Evolutionary conservation across 2,329 filamentous ascomycete genomes (phyloP), one percentile per base, ranked within the genome.

Genomic region (Coniochaeta sp.): DNA sequence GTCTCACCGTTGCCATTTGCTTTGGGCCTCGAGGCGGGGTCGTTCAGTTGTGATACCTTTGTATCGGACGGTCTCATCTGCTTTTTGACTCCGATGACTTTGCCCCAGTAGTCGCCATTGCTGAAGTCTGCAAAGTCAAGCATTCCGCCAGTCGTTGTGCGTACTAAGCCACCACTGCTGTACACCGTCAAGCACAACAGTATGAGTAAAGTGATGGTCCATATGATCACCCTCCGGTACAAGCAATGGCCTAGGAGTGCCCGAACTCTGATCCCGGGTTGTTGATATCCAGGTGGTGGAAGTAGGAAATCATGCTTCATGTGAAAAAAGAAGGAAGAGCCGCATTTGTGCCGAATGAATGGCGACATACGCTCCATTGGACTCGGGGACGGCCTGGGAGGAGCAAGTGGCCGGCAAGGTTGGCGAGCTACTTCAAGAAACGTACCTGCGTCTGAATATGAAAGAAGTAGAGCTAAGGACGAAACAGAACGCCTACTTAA

Each of bases 181-280:
- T 77, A 76, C 6, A 81, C 65, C 2, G 74, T 65, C 40, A 81
- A 50, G 5, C 72, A 72, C 11, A 80, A 66, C 22, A 84, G 67
- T 38, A 73, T 62, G 56, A 78, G 69, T 57, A 76, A 67, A 16
- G 74, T 69, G n/a, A 78, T 62, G 6, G 72, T 73, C 81, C 81
- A 84, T 67, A 81, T 70, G 50, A 83, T 69, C 22, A 84, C 73
- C 59, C 81, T 75, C 44, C 80, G 76, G 65, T 83, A 83, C 38
- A 83, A 72, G 64, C 77, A 81, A 65, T 81, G 77, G 16, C 80
- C 73, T n/a, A 84, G 67, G 14, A 84, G 64, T 7, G 77, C 71
- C 62, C 75, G 76, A 24, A 81, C 67, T 59, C 76, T 71, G 57
- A 80, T 69, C 59, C 70, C 74, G 19, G 73, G 69, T 63, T 75